phyloP scores from a whole-genome alignment of 1,284 basidiomycete species.

The Trametes hirsuta region DNA sequence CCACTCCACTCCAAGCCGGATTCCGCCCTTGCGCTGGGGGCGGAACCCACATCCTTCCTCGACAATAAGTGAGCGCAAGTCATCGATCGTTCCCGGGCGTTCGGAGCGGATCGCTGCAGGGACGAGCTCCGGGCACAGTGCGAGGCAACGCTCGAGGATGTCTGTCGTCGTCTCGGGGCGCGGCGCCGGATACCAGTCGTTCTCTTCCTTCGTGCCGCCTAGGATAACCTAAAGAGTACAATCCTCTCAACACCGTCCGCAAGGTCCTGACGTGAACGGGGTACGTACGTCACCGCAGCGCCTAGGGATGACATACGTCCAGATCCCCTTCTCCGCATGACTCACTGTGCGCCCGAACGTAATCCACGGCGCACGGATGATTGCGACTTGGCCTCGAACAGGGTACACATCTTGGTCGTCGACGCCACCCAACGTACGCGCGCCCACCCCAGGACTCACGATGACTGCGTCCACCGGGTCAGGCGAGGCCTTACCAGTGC shows the following conservation, averaged over 20 bases:
- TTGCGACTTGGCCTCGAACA: conserved; percentile 54
- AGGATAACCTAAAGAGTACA: conserved; percentile 53
- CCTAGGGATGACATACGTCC: conserved; percentile 76
- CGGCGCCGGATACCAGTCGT: conserved; percentile 71
- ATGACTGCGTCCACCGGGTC: conserved; percentile 53
- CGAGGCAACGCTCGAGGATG: conserved; percentile 61
- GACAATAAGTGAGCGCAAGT: conserved; percentile 63
- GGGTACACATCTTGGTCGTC: conserved; percentile 53
- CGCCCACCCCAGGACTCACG: conserved; percentile 66
- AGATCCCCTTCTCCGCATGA: conserved; percentile 47
- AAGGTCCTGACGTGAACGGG: too few species aligned
- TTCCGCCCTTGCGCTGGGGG: conserved; percentile 50
- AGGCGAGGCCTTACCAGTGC: conserved; percentile 24
- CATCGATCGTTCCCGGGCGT: conserved; percentile 59
- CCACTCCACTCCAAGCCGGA: conserved; percentile 45
- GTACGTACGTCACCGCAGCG: conserved; percentile 62
- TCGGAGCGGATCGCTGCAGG: conserved; percentile 55
- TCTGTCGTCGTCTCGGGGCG: conserved; percentile 61
- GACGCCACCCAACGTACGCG: conserved; percentile 49
- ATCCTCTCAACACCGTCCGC: background rate
- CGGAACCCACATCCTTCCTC: conserved; percentile 66
- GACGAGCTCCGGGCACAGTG: conserved; percentile 68
- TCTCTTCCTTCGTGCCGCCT: conserved; percentile 60
- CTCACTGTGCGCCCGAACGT: conserved; percentile 60
- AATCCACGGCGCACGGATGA: conserved; percentile 57